phyloP scores from a whole-genome alignment of 768 basidiomycete species.

The Mycena rebaudengoi region DNA sequence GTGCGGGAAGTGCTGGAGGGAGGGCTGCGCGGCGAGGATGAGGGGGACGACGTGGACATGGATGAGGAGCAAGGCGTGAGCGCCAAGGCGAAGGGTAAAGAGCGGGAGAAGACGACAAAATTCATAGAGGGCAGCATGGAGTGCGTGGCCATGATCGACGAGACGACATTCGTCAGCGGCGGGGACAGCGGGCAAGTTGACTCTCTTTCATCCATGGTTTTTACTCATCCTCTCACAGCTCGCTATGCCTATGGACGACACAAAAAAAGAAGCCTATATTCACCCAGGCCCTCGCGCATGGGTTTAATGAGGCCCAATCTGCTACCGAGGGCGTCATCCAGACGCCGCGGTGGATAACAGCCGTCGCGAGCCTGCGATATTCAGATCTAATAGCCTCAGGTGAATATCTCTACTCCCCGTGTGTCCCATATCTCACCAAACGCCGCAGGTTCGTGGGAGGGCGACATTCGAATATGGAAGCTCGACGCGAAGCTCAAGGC shows the following conservation, averaged over 20 bases:
- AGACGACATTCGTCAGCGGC: constrained; percentile 90
- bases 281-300: constrained; percentile 87
- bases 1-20: constrained; percentile 86
- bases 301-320: constrained; percentile 74
- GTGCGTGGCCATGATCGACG: constrained; percentile 94
- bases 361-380: constrained; percentile 83
- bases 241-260: constrained; percentile 92
- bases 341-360: constrained; percentile 92
- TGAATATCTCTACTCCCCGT: constrained; percentile 9
- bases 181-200: constrained; percentile 95
- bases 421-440: neutral
- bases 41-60: constrained; percentile 50
- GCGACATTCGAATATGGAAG: constrained; percentile 89
- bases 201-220: neutral
- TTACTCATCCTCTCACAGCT: constrained; percentile 51
- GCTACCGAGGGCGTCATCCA: constrained; percentile 78
- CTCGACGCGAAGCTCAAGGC: constrained; percentile 81
- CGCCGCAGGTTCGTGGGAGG: constrained; percentile 89
- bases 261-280: constrained; percentile 96
- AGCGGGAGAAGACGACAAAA: constrained; percentile 47
- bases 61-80: constrained; percentile 21
- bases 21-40: constrained; percentile 67
- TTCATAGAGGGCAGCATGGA: constrained; percentile 94
- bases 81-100: constrained; percentile 40
- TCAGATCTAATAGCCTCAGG: constrained; percentile 93